Conservation (phyloP, 129 eudicot genomes). For the Mikania micrantha region DNA sequence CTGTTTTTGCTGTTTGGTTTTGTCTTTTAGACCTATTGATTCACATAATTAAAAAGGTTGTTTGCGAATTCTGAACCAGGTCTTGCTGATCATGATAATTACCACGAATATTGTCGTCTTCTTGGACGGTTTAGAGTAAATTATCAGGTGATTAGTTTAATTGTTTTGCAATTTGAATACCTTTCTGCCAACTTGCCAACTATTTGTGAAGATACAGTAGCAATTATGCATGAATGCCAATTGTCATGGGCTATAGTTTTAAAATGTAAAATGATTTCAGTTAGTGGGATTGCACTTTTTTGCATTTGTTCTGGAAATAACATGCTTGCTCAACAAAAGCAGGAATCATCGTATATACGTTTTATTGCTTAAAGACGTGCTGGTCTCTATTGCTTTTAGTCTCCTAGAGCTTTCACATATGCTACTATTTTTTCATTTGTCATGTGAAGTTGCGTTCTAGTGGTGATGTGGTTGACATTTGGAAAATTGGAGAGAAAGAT, state of each 20-base stretch:
- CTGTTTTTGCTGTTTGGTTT: constrained; percentile 12
- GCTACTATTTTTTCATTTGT: neutral
- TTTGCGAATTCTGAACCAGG: constrained; percentile 40
- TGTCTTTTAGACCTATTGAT: neutral
- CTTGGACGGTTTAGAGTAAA: constrained; percentile 93
- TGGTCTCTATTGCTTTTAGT: neutral
- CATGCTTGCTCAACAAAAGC: neutral
- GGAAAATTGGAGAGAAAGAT: neutral
- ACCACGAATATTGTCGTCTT: constrained; percentile 95
- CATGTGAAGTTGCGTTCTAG: neutral
- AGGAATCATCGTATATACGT: neutral
- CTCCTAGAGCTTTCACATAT: neutral
- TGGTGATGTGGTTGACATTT: neutral
- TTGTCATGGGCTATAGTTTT: neutral
- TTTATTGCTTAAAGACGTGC: neutral
- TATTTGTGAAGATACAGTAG: neutral
- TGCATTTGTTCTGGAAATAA: neutral
- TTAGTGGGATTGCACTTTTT: neutral
- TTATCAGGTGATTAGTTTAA: constrained; percentile 60
- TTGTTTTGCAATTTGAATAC: neutral
- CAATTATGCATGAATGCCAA: neutral
- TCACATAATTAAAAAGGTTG: constrained; percentile 8
- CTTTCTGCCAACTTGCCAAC: neutral
- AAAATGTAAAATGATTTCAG: neutral
- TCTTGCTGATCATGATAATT: constrained; percentile 93